Conservation (phyloP, 176 grass and related monocot species). For the Cenchrus fungigraminus region DNA sequence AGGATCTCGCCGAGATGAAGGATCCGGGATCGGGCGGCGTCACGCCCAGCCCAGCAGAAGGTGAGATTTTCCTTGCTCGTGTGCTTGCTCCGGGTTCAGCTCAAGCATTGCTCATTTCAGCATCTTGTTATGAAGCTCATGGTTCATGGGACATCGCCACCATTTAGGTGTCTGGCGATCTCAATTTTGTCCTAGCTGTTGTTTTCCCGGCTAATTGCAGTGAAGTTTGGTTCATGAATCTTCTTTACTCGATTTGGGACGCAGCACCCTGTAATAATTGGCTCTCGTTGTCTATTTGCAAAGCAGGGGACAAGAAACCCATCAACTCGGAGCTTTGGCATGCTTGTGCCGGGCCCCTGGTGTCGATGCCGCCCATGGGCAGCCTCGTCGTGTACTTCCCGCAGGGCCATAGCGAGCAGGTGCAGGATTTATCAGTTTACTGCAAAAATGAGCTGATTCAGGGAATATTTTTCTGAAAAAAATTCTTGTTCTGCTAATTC, state of each 20-base stretch:
- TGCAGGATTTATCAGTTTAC: conserved; percentile 22
- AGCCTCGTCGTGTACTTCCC: conserved; percentile 97
- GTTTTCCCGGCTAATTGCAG: neutral
- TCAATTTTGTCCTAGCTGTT: neutral
- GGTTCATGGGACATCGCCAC: neutral
- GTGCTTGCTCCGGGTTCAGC: neutral
- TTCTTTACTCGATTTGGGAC: neutral
- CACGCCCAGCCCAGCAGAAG: conserved; percentile 48
- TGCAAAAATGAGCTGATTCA: conserved; percentile 18
- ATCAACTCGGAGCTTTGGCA: conserved; percentile 98
- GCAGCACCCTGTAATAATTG: neutral
- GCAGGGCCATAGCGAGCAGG: conserved; percentile 98
- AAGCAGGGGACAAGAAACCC: conserved; percentile 83
- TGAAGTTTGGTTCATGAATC: neutral
- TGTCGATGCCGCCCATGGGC: conserved; percentile 79
- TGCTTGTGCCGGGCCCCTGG: conserved; percentile 90
- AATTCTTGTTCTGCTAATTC: neutral
- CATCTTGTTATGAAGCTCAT: neutral
- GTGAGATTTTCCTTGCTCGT: conserved; percentile 26
- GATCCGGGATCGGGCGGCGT: conserved; percentile 54
- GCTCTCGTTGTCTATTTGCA: neutral
- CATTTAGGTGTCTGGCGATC: neutral
- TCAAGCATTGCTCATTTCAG: conserved; percentile 10
- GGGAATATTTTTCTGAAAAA: neutral
- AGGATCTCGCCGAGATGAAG: conserved; percentile 60